These are phyloP conservation scores for Mycena sanguinolenta DNA, from an alignment of 768 basidiomycete species.

Conservation along the genomic window DNA sequence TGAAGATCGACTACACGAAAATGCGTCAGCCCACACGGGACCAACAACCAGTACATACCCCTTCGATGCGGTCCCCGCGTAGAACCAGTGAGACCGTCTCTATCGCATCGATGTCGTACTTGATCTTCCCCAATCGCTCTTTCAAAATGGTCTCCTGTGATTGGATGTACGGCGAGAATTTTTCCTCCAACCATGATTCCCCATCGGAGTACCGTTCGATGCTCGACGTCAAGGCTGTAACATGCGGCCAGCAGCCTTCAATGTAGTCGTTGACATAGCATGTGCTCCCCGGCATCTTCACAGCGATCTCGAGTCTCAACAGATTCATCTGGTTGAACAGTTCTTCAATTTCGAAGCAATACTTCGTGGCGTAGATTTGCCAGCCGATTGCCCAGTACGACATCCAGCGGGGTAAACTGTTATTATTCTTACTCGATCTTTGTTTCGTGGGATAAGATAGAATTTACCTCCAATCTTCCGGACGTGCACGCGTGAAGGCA, in stretches of 20 bases:
- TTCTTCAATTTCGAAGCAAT: slow-evolving; percentile 29
- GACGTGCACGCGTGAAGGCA: slow-evolving; percentile 8
- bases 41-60: neutral
- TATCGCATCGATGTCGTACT: slow-evolving; percentile 6
- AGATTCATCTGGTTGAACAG: slow-evolving; percentile 26
- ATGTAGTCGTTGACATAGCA: slow-evolving; percentile 26
- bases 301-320: neutral
- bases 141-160: neutral
- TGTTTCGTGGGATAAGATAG: too few species aligned
- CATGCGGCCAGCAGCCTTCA: neutral
- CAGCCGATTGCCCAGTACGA: slow-evolving; percentile 34
- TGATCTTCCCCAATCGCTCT: slow-evolving; percentile 5
- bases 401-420: slow-evolving; percentile 26
- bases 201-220: neutral
- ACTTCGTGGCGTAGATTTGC: slow-evolving; percentile 32
- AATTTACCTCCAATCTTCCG: slow-evolving; percentile 23
- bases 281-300: slow-evolving; percentile 31
- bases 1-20: neutral
- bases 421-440: too few species aligned
- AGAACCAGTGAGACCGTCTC: neutral
- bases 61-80: slow-evolving; percentile 3
- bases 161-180: slow-evolving; percentile 3
- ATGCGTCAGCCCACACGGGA: neutral
- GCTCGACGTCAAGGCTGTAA: slow-evolving; percentile 1
- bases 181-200: neutral